Evolutionary conservation across 179 eudicot species (phyloP).

Genomic region (Nepenthes alata): DNA sequence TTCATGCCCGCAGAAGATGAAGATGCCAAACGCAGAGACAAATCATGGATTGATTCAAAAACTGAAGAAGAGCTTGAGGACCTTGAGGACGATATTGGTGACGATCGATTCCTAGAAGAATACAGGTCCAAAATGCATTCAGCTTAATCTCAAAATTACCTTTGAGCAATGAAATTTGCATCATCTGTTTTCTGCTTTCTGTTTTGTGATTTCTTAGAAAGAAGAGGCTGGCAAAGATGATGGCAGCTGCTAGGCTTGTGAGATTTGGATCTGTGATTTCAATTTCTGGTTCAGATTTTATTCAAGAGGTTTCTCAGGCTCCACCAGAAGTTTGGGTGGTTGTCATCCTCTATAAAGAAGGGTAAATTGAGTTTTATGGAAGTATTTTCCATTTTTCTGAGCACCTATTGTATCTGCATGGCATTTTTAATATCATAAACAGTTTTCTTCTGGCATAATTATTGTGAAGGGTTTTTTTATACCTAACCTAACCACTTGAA

Average conservation of each 20-base stretch:
- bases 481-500: too few relatives aligned
- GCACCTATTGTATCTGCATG: background rate
- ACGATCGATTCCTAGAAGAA: slow-evolving; percentile 70
- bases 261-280: slow-evolving; percentile 68
- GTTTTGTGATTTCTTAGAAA: slow-evolving; percentile 26
- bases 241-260: slow-evolving; percentile 52
- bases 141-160: background rate
- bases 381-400: background rate
- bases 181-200: background rate
- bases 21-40: slow-evolving; percentile 48
- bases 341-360: slow-evolving; percentile 73
- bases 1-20: slow-evolving; percentile 62
- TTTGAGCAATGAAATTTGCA: background rate
- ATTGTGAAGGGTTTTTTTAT: too few relatives aligned
- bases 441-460: too few relatives aligned
- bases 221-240: slow-evolving; percentile 77
- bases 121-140: slow-evolving; percentile 32
- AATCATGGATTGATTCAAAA: slow-evolving; percentile 61
- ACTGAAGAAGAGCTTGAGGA: slow-evolving; percentile 78
- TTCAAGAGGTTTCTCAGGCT: slow-evolving; percentile 90
- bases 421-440: too few relatives aligned
- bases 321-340: slow-evolving; percentile 89
- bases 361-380: slow-evolving; percentile 27
- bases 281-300: slow-evolving; percentile 85
- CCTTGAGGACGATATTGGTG: slow-evolving; percentile 83